phyloP scores from a whole-genome alignment of 129 eudicot species.

The Artemisia annua region DNA sequence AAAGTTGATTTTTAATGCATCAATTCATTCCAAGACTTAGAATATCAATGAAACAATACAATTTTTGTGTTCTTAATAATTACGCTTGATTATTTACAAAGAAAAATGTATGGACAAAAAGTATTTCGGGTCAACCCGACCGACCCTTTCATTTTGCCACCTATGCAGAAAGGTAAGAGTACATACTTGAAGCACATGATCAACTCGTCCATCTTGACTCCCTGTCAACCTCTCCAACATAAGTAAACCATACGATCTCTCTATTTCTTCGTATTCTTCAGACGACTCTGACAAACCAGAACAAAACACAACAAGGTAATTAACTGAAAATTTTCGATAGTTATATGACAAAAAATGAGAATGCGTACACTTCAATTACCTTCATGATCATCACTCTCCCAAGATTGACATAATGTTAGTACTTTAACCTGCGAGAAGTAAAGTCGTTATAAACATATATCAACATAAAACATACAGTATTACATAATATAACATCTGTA shows the following conservation, averaged over 20 bases:
- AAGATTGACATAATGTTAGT: constrained; percentile 72
- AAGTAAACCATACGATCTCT: constrained; percentile 75
- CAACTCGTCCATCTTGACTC: constrained; percentile 66
- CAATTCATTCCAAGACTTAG: too few relatives aligned
- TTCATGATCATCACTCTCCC: constrained; percentile 46
- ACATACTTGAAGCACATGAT: constrained; percentile 92
- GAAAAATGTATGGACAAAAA: too few relatives aligned
- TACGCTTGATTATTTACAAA: too few relatives aligned
- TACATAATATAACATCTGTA: not conserved
- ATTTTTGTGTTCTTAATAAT: too few relatives aligned
- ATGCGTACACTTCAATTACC: constrained; percentile 42
- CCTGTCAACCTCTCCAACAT: constrained; percentile 92
- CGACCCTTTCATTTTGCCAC: not conserved
- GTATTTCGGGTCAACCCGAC: too few relatives aligned
- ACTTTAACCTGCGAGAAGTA: constrained; percentile 57
- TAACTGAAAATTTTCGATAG: not conserved
- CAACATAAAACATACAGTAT: not conserved
- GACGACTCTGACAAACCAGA: constrained; percentile 47
- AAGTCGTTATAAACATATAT: not conserved
- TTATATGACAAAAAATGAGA: constrained; percentile 1
- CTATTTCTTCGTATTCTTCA: constrained; percentile 45
- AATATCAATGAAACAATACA: too few relatives aligned
- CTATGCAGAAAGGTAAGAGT: not conserved
- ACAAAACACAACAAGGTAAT: constrained; percentile 17
- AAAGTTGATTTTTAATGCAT: too few relatives aligned